Base-by-base conservation (phyloP, 2,329 filamentous ascomycete genomes). In the Aspergillus glaucus region DNA sequence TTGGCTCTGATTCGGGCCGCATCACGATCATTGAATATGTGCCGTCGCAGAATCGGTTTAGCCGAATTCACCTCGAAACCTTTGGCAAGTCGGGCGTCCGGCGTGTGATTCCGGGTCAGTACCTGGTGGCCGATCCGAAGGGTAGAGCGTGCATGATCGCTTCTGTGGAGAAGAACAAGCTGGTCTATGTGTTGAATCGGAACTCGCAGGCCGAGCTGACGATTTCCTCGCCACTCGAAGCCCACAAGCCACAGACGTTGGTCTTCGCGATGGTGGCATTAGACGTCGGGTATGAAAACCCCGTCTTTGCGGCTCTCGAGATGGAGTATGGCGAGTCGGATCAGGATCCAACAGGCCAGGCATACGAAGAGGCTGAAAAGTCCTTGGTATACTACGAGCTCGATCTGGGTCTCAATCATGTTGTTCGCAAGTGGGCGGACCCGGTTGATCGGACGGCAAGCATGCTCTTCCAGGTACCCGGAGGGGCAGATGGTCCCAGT, bases 141-240 rank as follows among this genome's bases (percentile, higher is more conserved):
- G 93, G 93, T 48, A 84, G 93, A 74, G 94, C 94, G 48, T 95
- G 92, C 65, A 79, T 99, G 65, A 88, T 97, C 53, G 90, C 93
- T 8, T 92, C 91, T 4, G 80, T 92, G 48, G 94, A 99, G 74
- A 98, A 98, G 80, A 98, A 97, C 75, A 98, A 98, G 75, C 86
- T 99, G 49, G 93, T 98, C 58, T 99, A 98, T 72, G 92, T 98
- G 62, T 79, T 98, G 58, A 97, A 97, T 70, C 86, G 94, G 56
- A 95, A 95, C 72, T 82, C 90, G 3, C 89, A 97, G 70, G 91
- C 91, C 15, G 88, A 95, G 68, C 82, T 98, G 61, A 94, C 91
- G 37, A 98, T 98, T 45, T 98, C 93, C 4, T 98, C 93, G 12
- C 93, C 93, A 0, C 79, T 98, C 15, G 94, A 98, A 71, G 94